These are phyloP conservation scores for Lophiostoma macrostomum DNA, from an alignment of 495 filamentous ascomycete species.

Conservation along the genomic window DNA sequence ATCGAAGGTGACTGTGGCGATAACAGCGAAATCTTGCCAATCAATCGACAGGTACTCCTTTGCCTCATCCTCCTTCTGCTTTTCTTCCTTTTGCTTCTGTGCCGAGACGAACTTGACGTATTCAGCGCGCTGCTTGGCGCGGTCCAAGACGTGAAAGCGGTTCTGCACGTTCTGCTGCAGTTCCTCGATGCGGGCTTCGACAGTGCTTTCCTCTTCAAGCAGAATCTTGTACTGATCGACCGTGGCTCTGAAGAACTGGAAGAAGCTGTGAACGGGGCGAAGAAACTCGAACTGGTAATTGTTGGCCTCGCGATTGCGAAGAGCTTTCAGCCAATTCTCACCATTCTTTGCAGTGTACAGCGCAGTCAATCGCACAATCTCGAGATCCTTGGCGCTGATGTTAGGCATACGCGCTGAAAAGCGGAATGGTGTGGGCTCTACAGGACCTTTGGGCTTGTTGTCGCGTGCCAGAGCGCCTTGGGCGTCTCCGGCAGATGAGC, in stretches of 20 bases:
- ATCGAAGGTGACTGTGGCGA: conserved; percentile 92
- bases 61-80: conserved; percentile 79
- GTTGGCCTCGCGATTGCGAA: conserved; percentile 80
- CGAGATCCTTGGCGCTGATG: conserved; percentile 92
- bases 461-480: conserved; percentile 57
- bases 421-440: conserved; percentile 82
- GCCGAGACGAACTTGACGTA: conserved; percentile 81
- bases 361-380: conserved; percentile 86
- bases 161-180: conserved; percentile 73
- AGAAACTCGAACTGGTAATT: conserved; percentile 98
- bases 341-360: conserved; percentile 89
- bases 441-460: conserved; percentile 74
- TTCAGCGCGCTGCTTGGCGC: conserved; percentile 79
- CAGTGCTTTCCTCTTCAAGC: conserved; percentile 62
- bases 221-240: conserved; percentile 94
- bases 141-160: conserved; percentile 73
- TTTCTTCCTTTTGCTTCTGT: conserved; percentile 85
- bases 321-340: conserved; percentile 79
- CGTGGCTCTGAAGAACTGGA: conserved; percentile 88
- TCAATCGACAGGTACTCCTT: conserved; percentile 87
- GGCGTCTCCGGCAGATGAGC: conserved; percentile 76
- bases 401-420: conserved; percentile 98
- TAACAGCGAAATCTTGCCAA: conserved; percentile 96
- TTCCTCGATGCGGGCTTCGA: conserved; percentile 68
- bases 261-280: conserved; percentile 88